Evolutionary conservation across 2,329 filamentous ascomycete genomes (phyloP).

Genomic region (Cercospora sp.): DNA sequence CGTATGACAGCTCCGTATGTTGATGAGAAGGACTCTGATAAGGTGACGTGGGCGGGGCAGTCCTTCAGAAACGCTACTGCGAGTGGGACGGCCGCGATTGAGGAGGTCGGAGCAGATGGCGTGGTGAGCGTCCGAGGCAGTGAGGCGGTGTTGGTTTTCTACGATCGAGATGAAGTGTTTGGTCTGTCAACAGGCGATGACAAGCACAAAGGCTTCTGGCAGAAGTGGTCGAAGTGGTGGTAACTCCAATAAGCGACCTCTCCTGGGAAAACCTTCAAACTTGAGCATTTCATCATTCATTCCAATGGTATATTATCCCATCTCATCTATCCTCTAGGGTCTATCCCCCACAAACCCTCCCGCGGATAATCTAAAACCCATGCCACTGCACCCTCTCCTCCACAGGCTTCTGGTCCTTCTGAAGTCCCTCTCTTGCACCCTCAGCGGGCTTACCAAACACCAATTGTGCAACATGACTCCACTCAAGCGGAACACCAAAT

Average conservation of each 20-base stretch:
- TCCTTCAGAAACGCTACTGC: conserved; percentile 31
- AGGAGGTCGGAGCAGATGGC: conserved; percentile 24
- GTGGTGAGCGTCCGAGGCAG: conserved; percentile 32
- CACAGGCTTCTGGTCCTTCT: conserved; percentile 31
- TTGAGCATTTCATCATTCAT: not conserved
- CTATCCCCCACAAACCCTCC: not conserved
- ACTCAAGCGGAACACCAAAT: conserved; percentile 70
- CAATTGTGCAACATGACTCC: conserved; percentile 79
- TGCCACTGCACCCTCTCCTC: conserved; percentile 36
- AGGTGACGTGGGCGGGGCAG: conserved; percentile 35
- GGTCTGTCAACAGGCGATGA: not conserved
- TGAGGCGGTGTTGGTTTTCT: conserved; percentile 35
- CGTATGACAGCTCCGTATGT: conserved; percentile 34
- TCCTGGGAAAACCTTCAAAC: not conserved
- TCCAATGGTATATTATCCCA: not conserved
- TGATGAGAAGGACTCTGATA: conserved; percentile 29
- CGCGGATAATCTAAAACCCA: conserved; percentile 23
- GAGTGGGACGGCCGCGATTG: conserved; percentile 24
- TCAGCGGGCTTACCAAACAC: conserved; percentile 61
- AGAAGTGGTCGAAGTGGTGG: conserved; percentile 1
- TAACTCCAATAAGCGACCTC: not conserved
- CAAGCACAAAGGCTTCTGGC: not conserved
- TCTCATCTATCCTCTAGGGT: not conserved
- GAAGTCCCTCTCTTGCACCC: conserved; percentile 47
- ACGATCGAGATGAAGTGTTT: conserved; percentile 22